Evolutionary conservation across 2,329 filamentous ascomycete genomes (phyloP).

Genomic region (Aaosphaeria arxii): DNA sequence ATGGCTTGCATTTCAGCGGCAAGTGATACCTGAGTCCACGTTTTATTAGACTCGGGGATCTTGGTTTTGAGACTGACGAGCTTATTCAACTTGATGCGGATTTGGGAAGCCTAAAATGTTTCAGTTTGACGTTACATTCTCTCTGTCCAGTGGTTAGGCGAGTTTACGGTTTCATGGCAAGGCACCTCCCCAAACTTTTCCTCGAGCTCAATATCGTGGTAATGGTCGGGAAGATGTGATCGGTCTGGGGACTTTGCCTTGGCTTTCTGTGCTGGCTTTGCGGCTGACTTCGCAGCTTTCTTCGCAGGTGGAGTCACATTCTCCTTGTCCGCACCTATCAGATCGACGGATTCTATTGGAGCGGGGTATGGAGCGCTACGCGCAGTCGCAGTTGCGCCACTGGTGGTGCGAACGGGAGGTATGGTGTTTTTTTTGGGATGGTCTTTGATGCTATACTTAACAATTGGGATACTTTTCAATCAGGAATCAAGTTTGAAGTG

Average conservation of each 20-base stretch:
- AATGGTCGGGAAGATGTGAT: slow-evolving; percentile 3
- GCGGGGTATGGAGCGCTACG: neutral
- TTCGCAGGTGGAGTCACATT: neutral
- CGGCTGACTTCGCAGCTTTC: neutral
- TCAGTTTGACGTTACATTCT: neutral
- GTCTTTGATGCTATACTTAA: neutral
- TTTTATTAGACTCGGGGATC: slow-evolving; percentile 9
- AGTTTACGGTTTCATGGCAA: slow-evolving; percentile 11
- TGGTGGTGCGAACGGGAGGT: neutral
- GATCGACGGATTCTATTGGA: neutral
- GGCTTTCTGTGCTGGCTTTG: neutral
- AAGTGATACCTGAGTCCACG: slow-evolving; percentile 12
- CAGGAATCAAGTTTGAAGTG: neutral
- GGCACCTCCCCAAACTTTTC: slow-evolving; percentile 14
- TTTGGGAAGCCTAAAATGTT: slow-evolving; percentile 5
- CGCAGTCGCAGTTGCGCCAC: neutral
- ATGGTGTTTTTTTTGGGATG: neutral
- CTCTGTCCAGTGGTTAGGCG: neutral
- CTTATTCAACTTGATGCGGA: slow-evolving; percentile 13
- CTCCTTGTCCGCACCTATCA: neutral
- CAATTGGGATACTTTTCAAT: too few relatives aligned
- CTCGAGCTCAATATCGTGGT: slow-evolving; percentile 12
- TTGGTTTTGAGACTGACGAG: slow-evolving; percentile 11
- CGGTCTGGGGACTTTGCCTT: neutral
- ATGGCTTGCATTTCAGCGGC: slow-evolving; percentile 7